A percentile compares a stretch with the other conserved stretches of the same genome.
Conservation (phyloP, 768 basidiomycete species). For the Candolleomyces eurysporus region DNA sequence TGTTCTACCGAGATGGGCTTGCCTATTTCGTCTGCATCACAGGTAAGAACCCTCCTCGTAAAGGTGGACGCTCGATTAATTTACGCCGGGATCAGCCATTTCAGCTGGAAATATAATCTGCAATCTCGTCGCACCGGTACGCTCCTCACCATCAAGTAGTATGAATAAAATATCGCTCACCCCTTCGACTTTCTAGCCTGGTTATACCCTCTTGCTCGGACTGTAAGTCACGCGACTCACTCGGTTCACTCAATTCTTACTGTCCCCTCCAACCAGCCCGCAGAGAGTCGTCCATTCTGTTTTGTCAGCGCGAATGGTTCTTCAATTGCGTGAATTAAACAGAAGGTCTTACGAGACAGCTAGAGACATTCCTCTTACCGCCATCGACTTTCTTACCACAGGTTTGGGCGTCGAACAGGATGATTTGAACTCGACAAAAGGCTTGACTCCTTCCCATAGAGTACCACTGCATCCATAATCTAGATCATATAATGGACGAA, state of each 20-base stretch:
- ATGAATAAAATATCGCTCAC: background rate
- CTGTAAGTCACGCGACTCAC: background rate
- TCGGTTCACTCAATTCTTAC: background rate
- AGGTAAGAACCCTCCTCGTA: background rate
- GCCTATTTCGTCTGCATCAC: background rate
- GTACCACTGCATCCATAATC: too few relatives aligned
- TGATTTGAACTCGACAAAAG: too few relatives aligned
- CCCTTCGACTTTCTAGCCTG: background rate
- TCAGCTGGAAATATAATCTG: background rate
- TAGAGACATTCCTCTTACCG: too few relatives aligned
- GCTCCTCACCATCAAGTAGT: background rate
- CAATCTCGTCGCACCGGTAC: background rate
- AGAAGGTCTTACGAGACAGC: too few relatives aligned
- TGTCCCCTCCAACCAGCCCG: background rate
- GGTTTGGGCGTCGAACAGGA: too few relatives aligned
- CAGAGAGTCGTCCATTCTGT: background rate
- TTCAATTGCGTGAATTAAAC: background rate
- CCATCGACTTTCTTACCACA: too few relatives aligned
- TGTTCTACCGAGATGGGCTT: conserved; percentile 1
- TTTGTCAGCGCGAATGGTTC: background rate
- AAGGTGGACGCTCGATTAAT: background rate
- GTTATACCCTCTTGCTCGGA: background rate
- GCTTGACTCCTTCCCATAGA: too few relatives aligned
- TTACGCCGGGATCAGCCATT: background rate
- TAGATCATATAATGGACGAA: too few relatives aligned